Evolutionary conservation across 148 eudicot genomes (phyloP).

Genomic region (Rhododendron mucronatum): DNA sequence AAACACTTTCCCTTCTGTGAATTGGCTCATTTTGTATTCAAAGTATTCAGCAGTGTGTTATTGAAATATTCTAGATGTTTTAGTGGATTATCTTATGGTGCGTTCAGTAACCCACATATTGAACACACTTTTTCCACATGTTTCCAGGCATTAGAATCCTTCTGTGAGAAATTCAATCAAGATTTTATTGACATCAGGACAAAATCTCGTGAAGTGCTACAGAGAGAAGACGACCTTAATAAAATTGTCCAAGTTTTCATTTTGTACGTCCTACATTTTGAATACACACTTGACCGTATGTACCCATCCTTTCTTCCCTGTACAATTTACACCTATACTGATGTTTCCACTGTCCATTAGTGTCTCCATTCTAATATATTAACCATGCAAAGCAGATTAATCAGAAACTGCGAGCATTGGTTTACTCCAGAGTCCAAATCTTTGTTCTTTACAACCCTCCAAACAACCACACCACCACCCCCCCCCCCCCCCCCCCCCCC

Average conservation of each 20-base stretch:
- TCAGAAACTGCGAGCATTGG: neutral
- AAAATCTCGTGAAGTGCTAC: conserved; percentile 93
- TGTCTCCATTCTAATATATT: neutral
- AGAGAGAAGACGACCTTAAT: conserved; percentile 92
- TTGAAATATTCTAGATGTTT: neutral
- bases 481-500: no score
- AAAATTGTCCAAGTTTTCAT: conserved; percentile 28
- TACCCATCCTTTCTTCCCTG: no score
- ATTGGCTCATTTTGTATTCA: conserved; percentile 98
- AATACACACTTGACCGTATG: neutral
- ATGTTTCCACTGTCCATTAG: neutral
- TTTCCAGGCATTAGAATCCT: conserved; percentile 82
- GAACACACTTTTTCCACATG: neutral
- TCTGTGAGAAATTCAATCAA: conserved; percentile 79
- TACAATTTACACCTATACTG: neutral
- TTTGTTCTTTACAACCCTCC: no score
- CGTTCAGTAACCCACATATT: neutral
- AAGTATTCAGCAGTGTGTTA: conserved; percentile 79
- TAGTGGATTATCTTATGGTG: neutral
- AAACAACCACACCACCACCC: no score
- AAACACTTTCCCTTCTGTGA: conserved; percentile 98
- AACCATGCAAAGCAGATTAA: neutral
- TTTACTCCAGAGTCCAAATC: neutral
- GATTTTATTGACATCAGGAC: conserved; percentile 94
- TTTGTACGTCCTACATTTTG: conserved; percentile 16